Conservation (phyloP, 768 basidiomycete genomes). For the Boletus reticuloceps region DNA sequence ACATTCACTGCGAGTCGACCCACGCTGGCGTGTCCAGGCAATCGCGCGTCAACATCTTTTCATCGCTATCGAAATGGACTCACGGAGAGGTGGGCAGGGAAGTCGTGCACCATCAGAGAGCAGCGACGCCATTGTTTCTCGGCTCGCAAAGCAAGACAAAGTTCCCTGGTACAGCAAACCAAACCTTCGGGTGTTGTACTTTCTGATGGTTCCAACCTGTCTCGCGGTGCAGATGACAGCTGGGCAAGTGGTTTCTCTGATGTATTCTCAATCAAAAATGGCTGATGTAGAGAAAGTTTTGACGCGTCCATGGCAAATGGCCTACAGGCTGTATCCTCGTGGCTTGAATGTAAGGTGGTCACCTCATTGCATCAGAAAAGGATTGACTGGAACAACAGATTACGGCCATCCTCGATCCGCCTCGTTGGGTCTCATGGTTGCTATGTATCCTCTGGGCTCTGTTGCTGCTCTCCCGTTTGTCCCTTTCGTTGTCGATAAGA, state of each 20-base stretch:
- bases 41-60: too few relatives aligned
- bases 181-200: constrained; percentile 53
- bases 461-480: constrained; percentile 47
- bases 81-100: not conserved
- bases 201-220: constrained; percentile 47
- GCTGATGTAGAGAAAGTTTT: constrained; percentile 3
- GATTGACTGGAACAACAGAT: constrained; percentile 32
- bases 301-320: constrained; percentile 60
- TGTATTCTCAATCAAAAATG: not conserved
- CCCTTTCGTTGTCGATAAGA: not conserved
- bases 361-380: not conserved
- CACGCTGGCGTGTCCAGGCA: too few relatives aligned
- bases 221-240: constrained; percentile 14
- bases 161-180: constrained; percentile 59
- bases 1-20: too few relatives aligned
- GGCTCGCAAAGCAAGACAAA: constrained; percentile 35
- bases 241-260: not conserved
- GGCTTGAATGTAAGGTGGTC: constrained; percentile 46
- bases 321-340: constrained; percentile 55
- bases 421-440: constrained; percentile 54
- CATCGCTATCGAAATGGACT: constrained; percentile 3
- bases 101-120: not conserved
- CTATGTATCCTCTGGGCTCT: constrained; percentile 58
- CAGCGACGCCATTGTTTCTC: constrained; percentile 15
- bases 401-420: constrained; percentile 52